Evolutionary conservation across 202 grass and related monocot species (phyloP).

Genomic region (Schoenoplectus tabernaemontani): DNA sequence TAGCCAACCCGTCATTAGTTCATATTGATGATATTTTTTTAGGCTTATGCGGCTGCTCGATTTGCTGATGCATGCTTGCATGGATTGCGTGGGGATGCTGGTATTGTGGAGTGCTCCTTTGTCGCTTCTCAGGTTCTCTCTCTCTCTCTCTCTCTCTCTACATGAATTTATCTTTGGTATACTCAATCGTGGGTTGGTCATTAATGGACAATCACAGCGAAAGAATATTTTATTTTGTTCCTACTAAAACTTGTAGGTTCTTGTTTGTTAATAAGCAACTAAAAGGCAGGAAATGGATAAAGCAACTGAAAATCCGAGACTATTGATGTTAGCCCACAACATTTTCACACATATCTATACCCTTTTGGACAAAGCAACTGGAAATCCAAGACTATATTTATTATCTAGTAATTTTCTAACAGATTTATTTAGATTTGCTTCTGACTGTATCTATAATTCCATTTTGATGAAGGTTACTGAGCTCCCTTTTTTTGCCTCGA

Average conservation of each 20-base stretch:
- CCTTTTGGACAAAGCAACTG: not conserved
- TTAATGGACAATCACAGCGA: not conserved
- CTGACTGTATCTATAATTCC: slow-evolving; percentile 8
- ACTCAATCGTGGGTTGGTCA: not conserved
- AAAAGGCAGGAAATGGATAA: not conserved
- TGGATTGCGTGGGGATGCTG: slow-evolving; percentile 64
- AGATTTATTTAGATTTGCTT: not conserved
- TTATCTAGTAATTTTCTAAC: not conserved
- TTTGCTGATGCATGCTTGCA: slow-evolving; percentile 79
- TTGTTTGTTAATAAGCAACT: not conserved
- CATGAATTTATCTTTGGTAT: not conserved
- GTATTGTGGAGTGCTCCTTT: slow-evolving; percentile 83
- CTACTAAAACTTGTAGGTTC: not conserved
- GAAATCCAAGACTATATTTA: not conserved
- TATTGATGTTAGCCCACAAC: not conserved
- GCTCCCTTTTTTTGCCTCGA: slow-evolving; percentile 86
- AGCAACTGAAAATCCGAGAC: not conserved
- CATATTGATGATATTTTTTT: not conserved
- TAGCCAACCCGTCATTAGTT: not conserved
- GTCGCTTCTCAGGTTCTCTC: slow-evolving; percentile 36
- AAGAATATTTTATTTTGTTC: not conserved
- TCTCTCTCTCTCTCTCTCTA: slow-evolving; percentile 8
- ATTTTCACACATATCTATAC: not conserved
- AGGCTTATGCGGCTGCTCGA: slow-evolving; percentile 85
- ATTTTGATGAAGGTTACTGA: slow-evolving; percentile 60